Percentiles rank a stretch among this genome's conserved stretches.
Evolutionary conservation across 495 filamentous ascomycete genomes (phyloP).

Genomic region (Jackrogersella minutella): DNA sequence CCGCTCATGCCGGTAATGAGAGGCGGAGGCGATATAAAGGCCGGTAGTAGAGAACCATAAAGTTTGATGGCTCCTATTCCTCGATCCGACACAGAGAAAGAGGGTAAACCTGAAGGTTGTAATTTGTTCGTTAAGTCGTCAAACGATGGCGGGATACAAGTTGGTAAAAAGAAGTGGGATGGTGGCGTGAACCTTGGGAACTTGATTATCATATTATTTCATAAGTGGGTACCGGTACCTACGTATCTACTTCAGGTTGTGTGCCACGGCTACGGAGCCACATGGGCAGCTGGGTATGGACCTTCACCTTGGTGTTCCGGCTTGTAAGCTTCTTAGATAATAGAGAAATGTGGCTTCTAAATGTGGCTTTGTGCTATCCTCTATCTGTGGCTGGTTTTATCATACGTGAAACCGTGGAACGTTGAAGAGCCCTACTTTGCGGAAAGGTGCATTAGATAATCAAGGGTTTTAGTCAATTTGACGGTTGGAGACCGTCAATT

Average conservation of each 20-base stretch:
- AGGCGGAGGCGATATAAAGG: slow-evolving; percentile 42
- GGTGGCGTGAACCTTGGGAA: slow-evolving; percentile 31
- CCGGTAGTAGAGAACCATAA: slow-evolving; percentile 30
- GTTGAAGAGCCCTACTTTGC: no score
- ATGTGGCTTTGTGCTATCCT: not conserved
- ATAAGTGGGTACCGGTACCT: no score
- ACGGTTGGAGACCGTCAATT: not conserved
- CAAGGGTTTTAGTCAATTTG: no score
- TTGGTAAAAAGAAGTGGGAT: slow-evolving; percentile 4
- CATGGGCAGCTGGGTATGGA: no score
- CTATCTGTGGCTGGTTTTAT: no score
- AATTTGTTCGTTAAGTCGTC: not conserved
- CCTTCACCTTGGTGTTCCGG: no score
- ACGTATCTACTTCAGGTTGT: no score
- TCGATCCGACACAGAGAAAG: slow-evolving; percentile 1
- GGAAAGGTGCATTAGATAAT: no score
- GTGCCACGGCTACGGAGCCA: no score
- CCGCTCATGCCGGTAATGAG: slow-evolving; percentile 72
- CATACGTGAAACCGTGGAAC: no score
- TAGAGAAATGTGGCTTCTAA: not conserved
- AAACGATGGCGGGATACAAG: not conserved
- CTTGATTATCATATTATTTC: slow-evolving; percentile 1
- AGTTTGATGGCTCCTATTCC: slow-evolving; percentile 3
- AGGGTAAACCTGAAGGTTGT: not conserved
- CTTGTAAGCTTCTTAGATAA: not conserved